A percentile compares a stretch with the other conserved stretches of the same genome.
phyloP scores from a whole-genome alignment of 179 eudicot genomes.

The Beta lomatogona region DNA sequence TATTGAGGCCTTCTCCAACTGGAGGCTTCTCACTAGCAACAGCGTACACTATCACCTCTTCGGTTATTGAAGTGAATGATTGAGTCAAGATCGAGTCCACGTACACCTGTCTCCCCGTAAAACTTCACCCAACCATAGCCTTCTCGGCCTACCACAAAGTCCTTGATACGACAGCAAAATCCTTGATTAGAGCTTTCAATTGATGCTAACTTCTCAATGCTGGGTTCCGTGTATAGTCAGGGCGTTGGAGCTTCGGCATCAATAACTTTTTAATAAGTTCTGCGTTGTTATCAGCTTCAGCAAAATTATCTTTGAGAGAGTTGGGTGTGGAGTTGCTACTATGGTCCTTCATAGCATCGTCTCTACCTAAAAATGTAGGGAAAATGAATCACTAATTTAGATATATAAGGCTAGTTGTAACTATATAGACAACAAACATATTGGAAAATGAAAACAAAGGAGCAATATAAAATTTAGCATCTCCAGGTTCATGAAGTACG shows the following conservation, averaged over 20 bases:
- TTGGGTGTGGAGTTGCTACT: constrained; percentile 12
- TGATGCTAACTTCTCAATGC: constrained; percentile 47
- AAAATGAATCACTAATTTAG: not conserved
- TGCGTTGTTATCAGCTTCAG: not conserved
- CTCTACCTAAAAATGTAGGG: constrained; percentile 19
- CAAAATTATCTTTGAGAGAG: not conserved
- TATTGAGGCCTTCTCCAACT: constrained; percentile 77
- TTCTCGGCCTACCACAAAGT: constrained; percentile 65
- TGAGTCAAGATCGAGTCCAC: constrained; percentile 62
- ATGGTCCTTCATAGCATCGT: constrained; percentile 16
- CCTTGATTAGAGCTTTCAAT: constrained; percentile 61
- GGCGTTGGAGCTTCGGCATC: constrained; percentile 57
- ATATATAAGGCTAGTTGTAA: not conserved
- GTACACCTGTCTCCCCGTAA: constrained; percentile 61
- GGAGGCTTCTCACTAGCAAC: constrained; percentile 64
- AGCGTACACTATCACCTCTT: constrained; percentile 56
- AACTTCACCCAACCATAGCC: constrained; percentile 78
- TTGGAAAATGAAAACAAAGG: not conserved
- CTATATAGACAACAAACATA: not conserved
- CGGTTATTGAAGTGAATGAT: constrained; percentile 52
- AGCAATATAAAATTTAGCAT: not conserved
- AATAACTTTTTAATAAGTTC: constrained; percentile 12
- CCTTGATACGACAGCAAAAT: constrained; percentile 58
- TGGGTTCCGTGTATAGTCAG: constrained; percentile 70
- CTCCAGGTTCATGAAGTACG: not conserved